Percentiles rank a stretch among this genome's conserved stretches.
These are phyloP conservation scores for Heliosperma pusillum DNA, from an alignment of 148 eudicot genomes.

Conservation along the genomic window DNA sequence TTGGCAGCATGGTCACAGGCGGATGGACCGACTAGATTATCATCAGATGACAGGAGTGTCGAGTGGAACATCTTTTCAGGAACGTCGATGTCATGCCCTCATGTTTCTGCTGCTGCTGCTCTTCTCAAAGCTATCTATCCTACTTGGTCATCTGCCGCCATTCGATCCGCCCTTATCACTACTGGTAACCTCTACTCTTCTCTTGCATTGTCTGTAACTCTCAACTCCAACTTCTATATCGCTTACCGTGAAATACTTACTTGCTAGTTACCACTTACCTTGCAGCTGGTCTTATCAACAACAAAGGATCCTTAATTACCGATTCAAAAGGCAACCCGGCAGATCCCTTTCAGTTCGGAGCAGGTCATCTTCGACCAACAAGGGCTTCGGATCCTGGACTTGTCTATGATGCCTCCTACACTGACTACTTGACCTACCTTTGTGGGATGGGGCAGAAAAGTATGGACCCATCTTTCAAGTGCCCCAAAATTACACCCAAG, in stretches of 20 bases:
- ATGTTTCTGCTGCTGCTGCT: constrained; percentile 71
- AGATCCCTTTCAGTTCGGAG: constrained; percentile 76
- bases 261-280: not conserved
- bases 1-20: constrained; percentile 81
- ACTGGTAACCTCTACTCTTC: constrained; percentile 39
- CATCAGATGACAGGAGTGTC: constrained; percentile 43
- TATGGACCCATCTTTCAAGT: constrained; percentile 42
- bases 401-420: constrained; percentile 75
- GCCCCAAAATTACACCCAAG: constrained; percentile 48
- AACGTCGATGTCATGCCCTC: constrained; percentile 96
- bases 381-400: constrained; percentile 91
- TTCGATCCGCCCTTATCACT: constrained; percentile 83
- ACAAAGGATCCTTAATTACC: constrained; percentile 44
- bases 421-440: constrained; percentile 65
- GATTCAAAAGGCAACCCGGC: constrained; percentile 51
- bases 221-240: no score
- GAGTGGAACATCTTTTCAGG: constrained; percentile 71
- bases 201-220: not conserved
- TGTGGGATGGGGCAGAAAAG: constrained; percentile 42
- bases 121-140: constrained; percentile 79
- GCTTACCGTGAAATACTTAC: no score
- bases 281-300: constrained; percentile 65
- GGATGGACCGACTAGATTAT: constrained; percentile 57
- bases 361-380: constrained; percentile 73
- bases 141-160: constrained; percentile 74